A percentile compares a stretch with the other conserved stretches of the same genome.
Evolutionary conservation across 192 early-diverging fungal species (phyloP).

Genomic region (Dispira simplex): DNA sequence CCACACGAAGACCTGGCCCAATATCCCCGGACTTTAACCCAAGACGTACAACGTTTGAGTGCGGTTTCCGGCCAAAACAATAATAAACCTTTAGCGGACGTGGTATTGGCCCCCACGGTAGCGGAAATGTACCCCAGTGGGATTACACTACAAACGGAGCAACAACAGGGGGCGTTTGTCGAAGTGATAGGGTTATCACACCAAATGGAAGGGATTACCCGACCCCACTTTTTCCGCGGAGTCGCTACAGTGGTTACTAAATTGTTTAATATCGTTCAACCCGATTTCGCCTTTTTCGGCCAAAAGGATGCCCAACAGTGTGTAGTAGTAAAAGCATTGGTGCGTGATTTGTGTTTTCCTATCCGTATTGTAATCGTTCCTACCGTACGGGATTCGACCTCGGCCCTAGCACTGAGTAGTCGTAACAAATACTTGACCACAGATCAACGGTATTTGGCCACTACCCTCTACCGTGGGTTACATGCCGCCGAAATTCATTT

Average conservation of each 20-base stretch:
- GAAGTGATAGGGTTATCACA: constrained; percentile 78
- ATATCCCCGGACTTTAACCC: constrained; percentile 76
- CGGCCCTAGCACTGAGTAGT: constrained; percentile 82
- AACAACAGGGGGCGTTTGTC: constrained; percentile 84
- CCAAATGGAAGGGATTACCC: constrained; percentile 82
- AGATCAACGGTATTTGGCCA: constrained; percentile 50
- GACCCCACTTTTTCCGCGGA: constrained; percentile 94
- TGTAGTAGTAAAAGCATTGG: constrained; percentile 56
- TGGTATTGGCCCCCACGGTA: constrained; percentile 49
- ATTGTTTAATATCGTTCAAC: constrained; percentile 79
- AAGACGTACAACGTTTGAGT: constrained; percentile 55
- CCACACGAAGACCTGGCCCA: constrained; percentile 82
- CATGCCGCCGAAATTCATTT: constrained; percentile 32
- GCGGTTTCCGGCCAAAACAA: constrained; percentile 25
- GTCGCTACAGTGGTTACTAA: constrained; percentile 92
- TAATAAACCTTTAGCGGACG: constrained; percentile 12
- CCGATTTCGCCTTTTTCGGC: constrained; percentile 76
- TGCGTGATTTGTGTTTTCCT: constrained; percentile 74
- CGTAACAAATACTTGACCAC: constrained; percentile 73
- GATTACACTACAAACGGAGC: constrained; percentile 56
- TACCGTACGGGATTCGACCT: constrained; percentile 52
- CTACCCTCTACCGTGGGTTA: constrained; percentile 59
- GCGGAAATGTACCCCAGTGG: constrained; percentile 89
- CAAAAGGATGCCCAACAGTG: constrained; percentile 98
- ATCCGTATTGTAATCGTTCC: constrained; percentile 49